These are phyloP conservation scores for Diplodia scrobiculata DNA, from an alignment of 2,329 filamentous ascomycete species.

Conservation along the genomic window DNA sequence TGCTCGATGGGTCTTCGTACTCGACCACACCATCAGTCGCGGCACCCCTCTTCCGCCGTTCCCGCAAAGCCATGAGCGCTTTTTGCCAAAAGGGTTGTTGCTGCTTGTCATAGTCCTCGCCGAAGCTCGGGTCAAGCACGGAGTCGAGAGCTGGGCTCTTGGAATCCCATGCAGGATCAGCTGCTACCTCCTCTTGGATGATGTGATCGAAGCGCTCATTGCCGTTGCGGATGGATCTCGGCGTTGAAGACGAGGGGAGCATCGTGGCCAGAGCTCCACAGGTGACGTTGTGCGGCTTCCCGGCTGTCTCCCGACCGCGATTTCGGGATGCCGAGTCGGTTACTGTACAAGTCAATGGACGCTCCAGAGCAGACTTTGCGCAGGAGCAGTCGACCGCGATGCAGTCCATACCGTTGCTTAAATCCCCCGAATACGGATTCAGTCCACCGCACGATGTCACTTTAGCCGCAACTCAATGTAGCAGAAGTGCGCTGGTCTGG, in stretches of 20 bases:
- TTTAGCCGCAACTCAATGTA: background rate
- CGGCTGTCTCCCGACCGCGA: slow-evolving; percentile 1
- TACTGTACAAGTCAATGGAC: background rate
- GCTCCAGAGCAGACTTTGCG: background rate
- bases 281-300: slow-evolving; percentile 3
- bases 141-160: slow-evolving; percentile 1
- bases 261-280: slow-evolving; percentile 22
- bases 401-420: background rate
- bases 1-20: slow-evolving; percentile 16
- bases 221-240: slow-evolving; percentile 15
- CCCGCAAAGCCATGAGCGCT: slow-evolving; percentile 38
- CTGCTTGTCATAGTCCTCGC: slow-evolving; percentile 5
- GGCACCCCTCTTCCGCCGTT: slow-evolving; percentile 31
- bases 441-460: slow-evolving; percentile 6
- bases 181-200: slow-evolving; percentile 15
- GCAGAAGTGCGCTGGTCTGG: background rate
- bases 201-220: slow-evolving; percentile 18
- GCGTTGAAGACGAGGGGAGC: slow-evolving; percentile 9
- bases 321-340: slow-evolving; percentile 23
- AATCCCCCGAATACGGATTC: background rate
- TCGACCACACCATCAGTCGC: background rate
- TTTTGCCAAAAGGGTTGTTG: slow-evolving; percentile 35
- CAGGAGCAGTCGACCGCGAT: background rate
- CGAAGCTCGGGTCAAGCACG: slow-evolving; percentile 18
- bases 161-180: slow-evolving; percentile 6